phyloP scores from a whole-genome alignment of 129 eudicot genomes.

The Oenanthe sinensis region DNA sequence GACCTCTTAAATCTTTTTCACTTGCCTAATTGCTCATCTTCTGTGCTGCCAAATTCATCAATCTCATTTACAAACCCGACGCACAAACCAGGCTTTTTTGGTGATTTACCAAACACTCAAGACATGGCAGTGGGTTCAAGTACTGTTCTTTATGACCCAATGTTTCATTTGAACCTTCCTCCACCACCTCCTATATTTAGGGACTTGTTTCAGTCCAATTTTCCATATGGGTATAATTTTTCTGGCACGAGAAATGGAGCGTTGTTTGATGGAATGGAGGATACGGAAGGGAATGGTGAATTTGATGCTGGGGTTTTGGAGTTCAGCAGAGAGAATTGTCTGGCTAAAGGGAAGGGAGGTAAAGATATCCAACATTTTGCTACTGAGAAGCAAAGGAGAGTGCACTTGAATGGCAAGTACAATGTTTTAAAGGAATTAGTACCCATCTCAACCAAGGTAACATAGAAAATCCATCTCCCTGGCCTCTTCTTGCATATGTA shows the following conservation, averaged over 20 bases:
- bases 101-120: conserved; percentile 15
- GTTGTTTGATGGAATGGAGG: conserved; percentile 31
- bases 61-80: conserved; percentile 34
- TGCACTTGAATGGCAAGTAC: conserved; percentile 34
- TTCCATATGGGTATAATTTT: conserved; percentile 4
- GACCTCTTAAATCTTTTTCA: conserved; percentile 64
- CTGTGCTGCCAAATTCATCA: conserved; percentile 37
- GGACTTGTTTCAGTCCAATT: conserved; percentile 35
- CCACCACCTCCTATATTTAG: conserved; percentile 39
- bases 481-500: background rate
- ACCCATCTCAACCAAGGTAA: conserved; percentile 48
- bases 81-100: conserved; percentile 13
- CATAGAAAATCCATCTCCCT: background rate
- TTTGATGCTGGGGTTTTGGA: conserved; percentile 33
- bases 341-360: conserved; percentile 20
- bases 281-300: conserved; percentile 20
- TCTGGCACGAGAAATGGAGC: conserved; percentile 13
- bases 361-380: conserved; percentile 36
- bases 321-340: conserved; percentile 25
- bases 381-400: conserved; percentile 47
- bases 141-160: conserved; percentile 8
- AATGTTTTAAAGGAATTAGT: conserved; percentile 24
- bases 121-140: background rate
- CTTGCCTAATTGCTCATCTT: conserved; percentile 41
- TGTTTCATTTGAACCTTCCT: conserved; percentile 24